Evolutionary conservation across 2,329 filamentous ascomycete species (phyloP), one percentile per base, ranked within the genome.

Genomic region (Paecilomyces fulvus): DNA sequence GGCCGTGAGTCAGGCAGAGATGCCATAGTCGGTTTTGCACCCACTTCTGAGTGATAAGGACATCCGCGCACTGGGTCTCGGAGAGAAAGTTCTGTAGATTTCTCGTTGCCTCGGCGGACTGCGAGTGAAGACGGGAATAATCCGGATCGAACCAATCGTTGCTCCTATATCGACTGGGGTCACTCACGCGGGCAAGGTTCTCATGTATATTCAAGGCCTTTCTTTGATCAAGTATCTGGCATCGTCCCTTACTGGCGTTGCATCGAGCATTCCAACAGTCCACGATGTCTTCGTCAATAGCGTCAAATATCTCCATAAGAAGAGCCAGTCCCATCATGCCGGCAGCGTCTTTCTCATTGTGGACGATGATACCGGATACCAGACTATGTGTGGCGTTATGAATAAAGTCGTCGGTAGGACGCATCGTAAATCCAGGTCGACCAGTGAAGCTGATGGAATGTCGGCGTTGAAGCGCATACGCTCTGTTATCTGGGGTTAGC

Each of bases 141-240:
- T 67, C 54, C 49, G 66, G 64, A 48, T 74, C 70, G 55, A 74
- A 74, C 57, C 67, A 72, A 52, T 74, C 70, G 49, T 73, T 71
- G 7, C 69, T 71, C 25, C 64, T 65, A 31, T 71, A 69, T 54
- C 70, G 65, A 60, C 67, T 71, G 23, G 63, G 67, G 63, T 70
- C 67, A 58, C 60, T 70, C 55, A 67, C 67, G 33, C 55, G 65
- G 52, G 51, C 64, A 52, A 66, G 68, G 58, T 66, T 76, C 55
- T 66, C 70, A 63, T 64, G 67, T 56, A 66, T 75, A 50, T 62
- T 66, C 62, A 66, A 59, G 55, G 66, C 73, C 77, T 96, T 62
- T 86, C 83, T 5, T 68, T 89, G 59, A 80, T 88, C 52, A 80
- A 88, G 71, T 79, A 90, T 63, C 67, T 90, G 56, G 77, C 87